phyloP scores from a whole-genome alignment of 805 yeast species.

The Wickerhamomyces bovis region DNA sequence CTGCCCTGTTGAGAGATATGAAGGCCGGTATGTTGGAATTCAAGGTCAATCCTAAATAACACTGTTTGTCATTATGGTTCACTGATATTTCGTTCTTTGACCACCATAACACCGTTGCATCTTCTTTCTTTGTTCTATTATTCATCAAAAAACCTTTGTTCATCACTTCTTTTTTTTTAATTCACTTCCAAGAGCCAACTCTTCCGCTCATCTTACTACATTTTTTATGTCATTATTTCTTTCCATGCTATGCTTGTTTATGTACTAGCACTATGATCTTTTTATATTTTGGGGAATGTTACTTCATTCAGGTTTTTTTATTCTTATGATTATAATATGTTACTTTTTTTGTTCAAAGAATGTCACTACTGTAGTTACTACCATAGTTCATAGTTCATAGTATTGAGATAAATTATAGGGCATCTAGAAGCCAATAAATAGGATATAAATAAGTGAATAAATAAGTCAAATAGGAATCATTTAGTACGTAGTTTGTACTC shows the following conservation, averaged over 20 bases:
- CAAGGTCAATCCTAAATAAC: slow-evolving; percentile 4
- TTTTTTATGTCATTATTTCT: no score
- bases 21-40: slow-evolving; percentile 17
- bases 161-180: no score
- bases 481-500: slow-evolving; percentile 14
- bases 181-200: neutral
- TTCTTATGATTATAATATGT: neutral
- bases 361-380: no score
- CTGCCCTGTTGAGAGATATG: slow-evolving; percentile 9
- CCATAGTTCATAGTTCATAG: no score
- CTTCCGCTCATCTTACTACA: neutral
- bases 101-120: no score
- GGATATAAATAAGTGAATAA: slow-evolving; percentile 3
- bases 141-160: neutral
- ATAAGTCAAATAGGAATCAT: neutral
- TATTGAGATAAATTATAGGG: neutral
- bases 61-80: no score
- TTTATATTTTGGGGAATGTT: neutral
- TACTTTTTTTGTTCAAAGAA: no score
- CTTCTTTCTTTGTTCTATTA: neutral
- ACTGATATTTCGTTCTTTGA: no score
- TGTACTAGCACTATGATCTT: neutral
- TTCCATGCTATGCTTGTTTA: neutral
- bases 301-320: neutral
- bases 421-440: neutral